phyloP scores from a whole-genome alignment of 495 filamentous ascomycete genomes.

The Thermochaetoides thermophila region DNA sequence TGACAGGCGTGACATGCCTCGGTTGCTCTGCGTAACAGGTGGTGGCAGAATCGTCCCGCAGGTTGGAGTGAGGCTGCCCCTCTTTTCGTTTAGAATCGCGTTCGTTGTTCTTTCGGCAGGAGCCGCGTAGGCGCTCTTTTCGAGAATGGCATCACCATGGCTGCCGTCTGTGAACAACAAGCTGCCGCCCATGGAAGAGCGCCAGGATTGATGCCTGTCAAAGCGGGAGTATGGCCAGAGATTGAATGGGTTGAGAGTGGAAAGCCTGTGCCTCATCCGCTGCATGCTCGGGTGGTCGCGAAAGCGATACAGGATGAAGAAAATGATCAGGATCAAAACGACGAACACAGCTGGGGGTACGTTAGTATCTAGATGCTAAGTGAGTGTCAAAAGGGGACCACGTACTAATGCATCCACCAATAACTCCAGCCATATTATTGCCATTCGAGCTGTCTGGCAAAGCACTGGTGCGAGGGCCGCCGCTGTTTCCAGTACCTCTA shows the following conservation, averaged over 20 bases:
- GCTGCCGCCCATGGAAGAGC: constrained; percentile 15
- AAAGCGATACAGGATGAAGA: constrained; percentile 13
- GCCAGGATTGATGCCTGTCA: constrained; percentile 16
- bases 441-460: background rate
- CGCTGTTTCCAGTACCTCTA: background rate
- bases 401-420: constrained; percentile 14
- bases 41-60: constrained; percentile 9
- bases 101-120: background rate
- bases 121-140: constrained; percentile 4
- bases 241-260: constrained; percentile 15
- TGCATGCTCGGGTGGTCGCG: constrained; percentile 14
- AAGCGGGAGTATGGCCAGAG: constrained; percentile 10
- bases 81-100: no score
- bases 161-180: constrained; percentile 13
- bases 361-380: constrained; percentile 4
- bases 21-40: constrained; percentile 5
- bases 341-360: no score
- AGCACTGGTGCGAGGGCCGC: background rate
- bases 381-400: background rate
- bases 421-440: constrained; percentile 10
- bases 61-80: constrained; percentile 2
- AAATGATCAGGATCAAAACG: constrained; percentile 12
- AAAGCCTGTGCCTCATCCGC: constrained; percentile 13
- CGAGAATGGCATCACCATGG: constrained; percentile 8
- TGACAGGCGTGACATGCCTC: background rate